Conservation (phyloP, 176 grass and related monocot species). For the Pharus latifolius region DNA sequence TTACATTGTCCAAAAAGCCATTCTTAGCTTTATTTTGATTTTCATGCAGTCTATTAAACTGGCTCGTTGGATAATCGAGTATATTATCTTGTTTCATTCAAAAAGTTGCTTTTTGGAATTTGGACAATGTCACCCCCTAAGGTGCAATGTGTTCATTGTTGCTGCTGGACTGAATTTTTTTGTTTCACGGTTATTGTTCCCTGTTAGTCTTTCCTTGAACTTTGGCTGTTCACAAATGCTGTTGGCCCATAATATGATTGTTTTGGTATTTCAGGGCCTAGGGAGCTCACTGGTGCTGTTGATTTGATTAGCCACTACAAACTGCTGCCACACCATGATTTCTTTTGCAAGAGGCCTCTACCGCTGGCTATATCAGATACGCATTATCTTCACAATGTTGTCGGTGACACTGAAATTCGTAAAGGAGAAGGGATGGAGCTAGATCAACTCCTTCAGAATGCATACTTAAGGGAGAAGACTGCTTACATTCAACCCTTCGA, state of each 20-base stretch:
- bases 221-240: not conserved
- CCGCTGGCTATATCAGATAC: constrained; percentile 82
- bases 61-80: not conserved
- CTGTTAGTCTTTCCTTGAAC: not conserved
- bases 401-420: constrained; percentile 86
- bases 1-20: not conserved
- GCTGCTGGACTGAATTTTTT: not conserved
- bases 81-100: not conserved
- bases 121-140: not conserved
- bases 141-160: not conserved
- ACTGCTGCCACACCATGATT: constrained; percentile 70
- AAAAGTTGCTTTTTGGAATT: not conserved
- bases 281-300: constrained; percentile 77
- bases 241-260: not conserved
- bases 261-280: constrained; percentile 51
- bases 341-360: constrained; percentile 87
- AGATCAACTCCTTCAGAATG: constrained; percentile 73
- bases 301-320: constrained; percentile 94
- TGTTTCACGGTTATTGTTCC: not conserved
- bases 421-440: constrained; percentile 99
- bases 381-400: constrained; percentile 89
- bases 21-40: not conserved
- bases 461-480: constrained; percentile 61
- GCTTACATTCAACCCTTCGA: constrained; percentile 68
- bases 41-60: not conserved